Evolutionary conservation across 495 filamentous ascomycete genomes (phyloP), one percentile per base, ranked within the genome.

Genomic region (Letharia lupina): DNA sequence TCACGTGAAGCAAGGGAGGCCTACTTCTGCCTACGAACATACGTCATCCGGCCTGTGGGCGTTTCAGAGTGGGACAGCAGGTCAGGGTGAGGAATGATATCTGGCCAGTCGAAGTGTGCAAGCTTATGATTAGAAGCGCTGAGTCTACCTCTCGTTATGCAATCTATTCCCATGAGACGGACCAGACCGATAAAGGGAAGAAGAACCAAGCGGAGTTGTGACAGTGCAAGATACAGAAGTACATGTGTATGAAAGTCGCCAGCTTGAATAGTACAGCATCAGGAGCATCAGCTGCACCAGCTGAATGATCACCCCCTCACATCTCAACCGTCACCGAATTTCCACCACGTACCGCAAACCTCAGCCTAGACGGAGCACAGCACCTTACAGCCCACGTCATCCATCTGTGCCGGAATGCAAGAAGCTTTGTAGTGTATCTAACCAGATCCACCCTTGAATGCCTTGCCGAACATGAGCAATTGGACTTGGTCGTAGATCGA

Each of bases 401-500:
- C 57, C 64, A 33, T 61, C 48, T 47, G 18, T 71, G 45, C 71
- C 45, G 52, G 59, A 68, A 57, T 62, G 28, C 42, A n/a, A 42
- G 41, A 69, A 60, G 28, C 42, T 52, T 42, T 31, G 35, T 75
- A 72, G 71, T 70, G 74, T 75, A 62, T 84, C 89, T 91, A 91
- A 79, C 87, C 86, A 74, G 86, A 89, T 76, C 87, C 87, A 79
- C 87, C 86, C 86, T 96, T 97, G 94, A 92, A 98, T 83, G 91
- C 89, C 91, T 98, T 96, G 78, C 94, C 94, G 90, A 98, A 97
- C 81, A 98, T 83, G 78, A 98, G 80, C 75, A 98, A 85, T 88
- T 98, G 94, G 78, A 88, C 90, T 85, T 98, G 94, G 80, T 98
- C 94, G 81, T 98, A 98, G 90, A 98, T 96, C 76, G 94, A 98